Conservation (phyloP, 805 yeast species). For the Suhomyces tanzawaensis region DNA sequence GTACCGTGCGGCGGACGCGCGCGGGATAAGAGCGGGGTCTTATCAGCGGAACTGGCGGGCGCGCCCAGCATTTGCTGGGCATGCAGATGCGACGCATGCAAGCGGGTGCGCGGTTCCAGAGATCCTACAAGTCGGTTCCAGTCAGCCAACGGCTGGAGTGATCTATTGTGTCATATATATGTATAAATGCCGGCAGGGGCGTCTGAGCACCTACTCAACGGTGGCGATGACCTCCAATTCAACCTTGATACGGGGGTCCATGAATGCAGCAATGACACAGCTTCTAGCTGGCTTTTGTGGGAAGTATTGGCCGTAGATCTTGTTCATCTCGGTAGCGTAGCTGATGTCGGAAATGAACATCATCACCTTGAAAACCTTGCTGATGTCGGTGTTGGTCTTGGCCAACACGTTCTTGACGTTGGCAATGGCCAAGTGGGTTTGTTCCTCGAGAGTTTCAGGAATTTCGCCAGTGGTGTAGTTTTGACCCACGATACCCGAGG, state of each 20-base stretch:
- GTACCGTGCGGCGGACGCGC: no score
- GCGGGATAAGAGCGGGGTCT: no score
- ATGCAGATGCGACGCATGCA: no score
- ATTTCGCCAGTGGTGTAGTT: constrained; percentile 39
- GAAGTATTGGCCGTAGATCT: constrained; percentile 46
- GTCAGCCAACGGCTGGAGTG: no score
- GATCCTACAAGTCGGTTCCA: no score
- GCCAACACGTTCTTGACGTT: constrained; percentile 42
- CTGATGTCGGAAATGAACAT: constrained; percentile 45
- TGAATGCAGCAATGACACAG: constrained; percentile 51
- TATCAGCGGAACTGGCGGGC: no score
- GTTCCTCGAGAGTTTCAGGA: constrained; percentile 43
- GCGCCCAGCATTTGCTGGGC: no score
- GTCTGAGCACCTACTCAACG: constrained; percentile 22
- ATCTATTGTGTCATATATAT: no score
- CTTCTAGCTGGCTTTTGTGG: constrained; percentile 52
- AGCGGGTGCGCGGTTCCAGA: no score
- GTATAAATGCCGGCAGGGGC: no score
- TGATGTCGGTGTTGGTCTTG: constrained; percentile 45
- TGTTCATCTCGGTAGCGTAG: constrained; percentile 43
- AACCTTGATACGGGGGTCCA: constrained; percentile 47
- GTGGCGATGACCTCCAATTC: constrained; percentile 52
- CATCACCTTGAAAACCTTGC: constrained; percentile 48
- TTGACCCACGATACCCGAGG: constrained; percentile 20
- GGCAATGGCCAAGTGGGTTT: constrained; percentile 44